Evolutionary conservation across 2,329 filamentous ascomycete genomes (phyloP).

Genomic region (Penicillium sp.): DNA sequence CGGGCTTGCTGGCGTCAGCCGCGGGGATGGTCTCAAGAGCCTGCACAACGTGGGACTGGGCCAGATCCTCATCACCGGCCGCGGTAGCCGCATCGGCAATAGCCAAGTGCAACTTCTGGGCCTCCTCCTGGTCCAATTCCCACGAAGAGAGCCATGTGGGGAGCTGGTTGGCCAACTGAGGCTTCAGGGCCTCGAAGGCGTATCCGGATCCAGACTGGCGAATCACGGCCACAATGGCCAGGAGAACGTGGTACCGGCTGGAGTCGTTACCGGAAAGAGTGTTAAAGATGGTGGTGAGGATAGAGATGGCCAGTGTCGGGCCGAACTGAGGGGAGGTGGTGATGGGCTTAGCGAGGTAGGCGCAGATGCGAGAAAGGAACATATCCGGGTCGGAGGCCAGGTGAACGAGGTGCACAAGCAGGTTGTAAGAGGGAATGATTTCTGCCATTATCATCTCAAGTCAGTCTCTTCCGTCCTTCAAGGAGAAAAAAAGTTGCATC

Average conservation of each 20-base stretch:
- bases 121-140: slow-evolving; percentile 78
- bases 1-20: slow-evolving; percentile 54
- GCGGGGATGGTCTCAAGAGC: slow-evolving; percentile 76
- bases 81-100: slow-evolving; percentile 80
- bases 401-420: slow-evolving; percentile 88
- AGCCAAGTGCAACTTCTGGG: slow-evolving; percentile 80
- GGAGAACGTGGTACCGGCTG: slow-evolving; percentile 84
- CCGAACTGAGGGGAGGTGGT: slow-evolving; percentile 83
- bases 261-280: slow-evolving; percentile 75
- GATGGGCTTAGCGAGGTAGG: slow-evolving; percentile 84
- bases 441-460: slow-evolving; percentile 54
- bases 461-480: slow-evolving; percentile 13
- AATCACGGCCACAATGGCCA: slow-evolving; percentile 83
- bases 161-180: slow-evolving; percentile 75
- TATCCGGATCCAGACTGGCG: slow-evolving; percentile 67
- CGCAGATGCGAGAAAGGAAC: slow-evolving; percentile 84
- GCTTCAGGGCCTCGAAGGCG: slow-evolving; percentile 80
- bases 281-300: slow-evolving; percentile 96
- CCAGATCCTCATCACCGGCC: slow-evolving; percentile 73
- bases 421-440: slow-evolving; percentile 93
- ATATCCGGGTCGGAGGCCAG: slow-evolving; percentile 83
- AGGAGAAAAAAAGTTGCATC: slow-evolving; percentile 8
- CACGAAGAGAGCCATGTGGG: slow-evolving; percentile 80
- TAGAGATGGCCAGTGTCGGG: slow-evolving; percentile 80
- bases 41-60: slow-evolving; percentile 70